Evolutionary conservation across 768 basidiomycete genomes (phyloP).

Genomic region (Tricholoma flavovirens): DNA sequence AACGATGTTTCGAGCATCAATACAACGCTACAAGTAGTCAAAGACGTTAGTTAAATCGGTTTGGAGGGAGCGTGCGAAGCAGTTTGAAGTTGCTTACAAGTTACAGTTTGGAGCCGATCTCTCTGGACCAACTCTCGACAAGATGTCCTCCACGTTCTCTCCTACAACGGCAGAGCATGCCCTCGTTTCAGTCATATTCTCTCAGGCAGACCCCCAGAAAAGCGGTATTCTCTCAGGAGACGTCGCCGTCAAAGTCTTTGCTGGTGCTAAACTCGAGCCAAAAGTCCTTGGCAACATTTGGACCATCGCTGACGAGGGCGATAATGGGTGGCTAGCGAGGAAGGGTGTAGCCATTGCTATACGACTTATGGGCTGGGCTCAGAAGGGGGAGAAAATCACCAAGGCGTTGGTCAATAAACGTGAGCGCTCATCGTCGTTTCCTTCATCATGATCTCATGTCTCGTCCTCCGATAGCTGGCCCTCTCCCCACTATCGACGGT

Average conservation of each 20-base stretch:
- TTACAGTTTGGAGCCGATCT: background rate
- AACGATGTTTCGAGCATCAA: background rate
- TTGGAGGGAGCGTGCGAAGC: conserved; percentile 1
- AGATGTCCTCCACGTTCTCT: conserved; percentile 40
- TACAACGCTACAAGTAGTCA: background rate
- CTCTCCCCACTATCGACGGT: conserved; percentile 76
- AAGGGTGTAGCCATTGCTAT: conserved; percentile 85
- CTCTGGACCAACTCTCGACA: background rate
- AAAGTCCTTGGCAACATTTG: conserved; percentile 87
- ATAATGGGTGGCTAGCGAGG: conserved; percentile 86
- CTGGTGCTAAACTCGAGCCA: conserved; percentile 75
- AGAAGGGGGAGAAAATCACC: conserved; percentile 71
- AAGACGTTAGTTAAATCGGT: background rate
- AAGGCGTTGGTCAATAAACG: conserved; percentile 63
- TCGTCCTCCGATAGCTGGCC: conserved; percentile 56
- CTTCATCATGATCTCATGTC: conserved; percentile 11
- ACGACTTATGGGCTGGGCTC: conserved; percentile 90
- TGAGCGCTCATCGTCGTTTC: conserved; percentile 33
- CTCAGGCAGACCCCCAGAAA: conserved; percentile 68
- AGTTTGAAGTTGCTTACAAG: background rate
- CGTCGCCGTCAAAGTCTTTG: conserved; percentile 81
- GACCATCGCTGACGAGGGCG: conserved; percentile 87
- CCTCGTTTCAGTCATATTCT: conserved; percentile 70
- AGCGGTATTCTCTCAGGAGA: conserved; percentile 86
- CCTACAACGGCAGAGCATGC: conserved; percentile 46